A percentile compares a stretch with the other conserved stretches of the same genome.
These are phyloP conservation scores for Ophiostoma himal-ulmi DNA, from an alignment of 2,329 filamentous ascomycete species.

Conservation along the genomic window DNA sequence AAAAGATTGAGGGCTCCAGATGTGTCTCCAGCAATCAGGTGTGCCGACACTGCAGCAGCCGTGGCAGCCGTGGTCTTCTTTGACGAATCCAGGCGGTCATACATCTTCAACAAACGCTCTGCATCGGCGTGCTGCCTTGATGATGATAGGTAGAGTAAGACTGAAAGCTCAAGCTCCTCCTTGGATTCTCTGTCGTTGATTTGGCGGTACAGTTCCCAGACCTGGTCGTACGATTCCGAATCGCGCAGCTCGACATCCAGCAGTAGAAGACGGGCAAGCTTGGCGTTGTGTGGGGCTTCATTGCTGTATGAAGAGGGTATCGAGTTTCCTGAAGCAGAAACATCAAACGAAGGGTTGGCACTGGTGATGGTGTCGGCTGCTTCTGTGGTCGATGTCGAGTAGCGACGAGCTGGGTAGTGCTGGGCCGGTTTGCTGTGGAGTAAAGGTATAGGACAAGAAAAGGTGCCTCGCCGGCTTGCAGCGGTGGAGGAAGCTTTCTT, in stretches of 20 bases:
- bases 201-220: conserved; percentile 21
- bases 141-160: conserved; percentile 41
- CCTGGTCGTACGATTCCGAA: conserved; percentile 20
- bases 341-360: not conserved
- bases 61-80: conserved; percentile 40
- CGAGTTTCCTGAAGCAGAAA: not conserved
- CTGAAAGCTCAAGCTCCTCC: conserved; percentile 30
- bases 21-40: conserved; percentile 38
- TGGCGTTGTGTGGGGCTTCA: not conserved
- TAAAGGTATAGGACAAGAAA: not conserved
- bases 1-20: conserved; percentile 39
- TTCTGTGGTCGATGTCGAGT: not conserved
- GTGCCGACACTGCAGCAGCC: conserved; percentile 38
- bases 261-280: not conserved
- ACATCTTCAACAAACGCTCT: conserved; percentile 42
- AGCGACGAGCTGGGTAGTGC: not conserved
- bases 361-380: not conserved
- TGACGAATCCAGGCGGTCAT: conserved; percentile 35
- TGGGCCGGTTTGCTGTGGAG: not conserved
- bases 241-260: not conserved
- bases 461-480: not conserved
- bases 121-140: conserved; percentile 42
- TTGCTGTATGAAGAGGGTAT: not conserved
- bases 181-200: conserved; percentile 32
- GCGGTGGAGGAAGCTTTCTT: not conserved